These are phyloP conservation scores for Rhododendron griersonianum DNA, from an alignment of 148 eudicot genomes.

Conservation along the genomic window DNA sequence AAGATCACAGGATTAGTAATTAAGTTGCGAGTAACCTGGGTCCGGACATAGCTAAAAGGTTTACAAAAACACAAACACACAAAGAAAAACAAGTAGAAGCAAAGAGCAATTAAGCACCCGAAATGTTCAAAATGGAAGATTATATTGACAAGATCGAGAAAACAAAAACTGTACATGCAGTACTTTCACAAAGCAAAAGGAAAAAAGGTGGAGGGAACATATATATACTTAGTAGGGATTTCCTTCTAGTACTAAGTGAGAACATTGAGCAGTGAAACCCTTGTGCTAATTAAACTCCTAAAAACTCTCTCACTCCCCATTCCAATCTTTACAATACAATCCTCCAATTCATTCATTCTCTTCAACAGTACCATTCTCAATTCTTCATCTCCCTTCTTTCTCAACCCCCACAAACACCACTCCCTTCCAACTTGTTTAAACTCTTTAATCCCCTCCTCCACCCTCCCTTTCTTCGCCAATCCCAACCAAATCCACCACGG, in stretches of 20 bases:
- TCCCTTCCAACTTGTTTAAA: constrained; percentile 28
- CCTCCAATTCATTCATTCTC: constrained; percentile 63
- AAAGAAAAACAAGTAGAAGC: no score
- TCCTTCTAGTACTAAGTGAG: neutral
- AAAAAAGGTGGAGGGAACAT: neutral
- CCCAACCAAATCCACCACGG: constrained; percentile 37
- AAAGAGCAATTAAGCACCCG: neutral
- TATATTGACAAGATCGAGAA: neutral
- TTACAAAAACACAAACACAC: neutral
- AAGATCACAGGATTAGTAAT: neutral
- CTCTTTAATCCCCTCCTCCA: constrained; percentile 33
- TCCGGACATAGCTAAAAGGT: no score
- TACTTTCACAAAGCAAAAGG: neutral
- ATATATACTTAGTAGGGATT: neutral
- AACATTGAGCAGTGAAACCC: constrained; percentile 78
- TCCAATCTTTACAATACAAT: constrained; percentile 60
- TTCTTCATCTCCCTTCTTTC: constrained; percentile 40
- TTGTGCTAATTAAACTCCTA: constrained; percentile 72
- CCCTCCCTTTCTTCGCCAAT: constrained; percentile 28
- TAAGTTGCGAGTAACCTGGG: no score
- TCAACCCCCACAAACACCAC: constrained; percentile 30
- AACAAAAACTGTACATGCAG: neutral
- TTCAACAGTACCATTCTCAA: constrained; percentile 48
- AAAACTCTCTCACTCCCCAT: constrained; percentile 68
- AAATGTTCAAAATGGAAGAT: neutral